phyloP scores from a whole-genome alignment of 2,329 filamentous ascomycete genomes.

The Alternaria consortialis region DNA sequence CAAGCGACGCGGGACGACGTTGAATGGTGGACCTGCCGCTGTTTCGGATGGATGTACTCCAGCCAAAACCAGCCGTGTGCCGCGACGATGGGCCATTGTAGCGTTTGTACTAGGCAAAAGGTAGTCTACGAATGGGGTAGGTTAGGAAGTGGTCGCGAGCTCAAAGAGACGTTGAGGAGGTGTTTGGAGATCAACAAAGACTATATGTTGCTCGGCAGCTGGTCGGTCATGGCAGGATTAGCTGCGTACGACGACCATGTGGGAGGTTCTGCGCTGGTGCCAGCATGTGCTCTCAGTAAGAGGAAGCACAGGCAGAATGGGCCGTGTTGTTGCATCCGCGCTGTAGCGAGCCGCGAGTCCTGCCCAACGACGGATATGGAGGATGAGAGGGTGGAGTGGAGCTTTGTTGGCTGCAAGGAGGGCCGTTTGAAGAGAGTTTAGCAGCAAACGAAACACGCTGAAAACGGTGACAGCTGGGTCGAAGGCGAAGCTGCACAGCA shows the following conservation, averaged over 20 bases:
- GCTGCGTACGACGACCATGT: slow-evolving; percentile 32
- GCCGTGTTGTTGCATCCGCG: slow-evolving; percentile 30
- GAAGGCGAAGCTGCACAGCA: slow-evolving; percentile 16
- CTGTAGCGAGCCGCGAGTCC: slow-evolving; percentile 34
- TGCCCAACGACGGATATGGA: slow-evolving; percentile 31
- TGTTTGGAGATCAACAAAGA: slow-evolving; percentile 17
- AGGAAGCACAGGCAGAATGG: slow-evolving; percentile 30
- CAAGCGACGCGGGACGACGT: slow-evolving; percentile 42
- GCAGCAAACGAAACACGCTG: slow-evolving; percentile 30
- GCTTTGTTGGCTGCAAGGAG: slow-evolving; percentile 13
- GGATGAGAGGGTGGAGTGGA: slow-evolving; percentile 21
- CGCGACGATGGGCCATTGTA: slow-evolving; percentile 38
- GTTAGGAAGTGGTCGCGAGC: slow-evolving; percentile 24
- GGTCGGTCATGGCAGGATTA: slow-evolving; percentile 26
- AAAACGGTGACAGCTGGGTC: slow-evolving; percentile 25
- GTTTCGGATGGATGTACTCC: slow-evolving; percentile 34
- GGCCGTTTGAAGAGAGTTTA: slow-evolving; percentile 10
- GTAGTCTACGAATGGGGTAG: slow-evolving; percentile 11
- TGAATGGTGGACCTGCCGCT: slow-evolving; percentile 39
- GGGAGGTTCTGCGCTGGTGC: slow-evolving; percentile 29
- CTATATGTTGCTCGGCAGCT: slow-evolving; percentile 28
- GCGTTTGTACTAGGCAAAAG: slow-evolving; percentile 28
- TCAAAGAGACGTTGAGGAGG: slow-evolving; percentile 16
- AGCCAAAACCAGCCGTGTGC: slow-evolving; percentile 32
- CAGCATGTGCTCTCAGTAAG: slow-evolving; percentile 26